Percentiles rank a stretch among this genome's conserved stretches.
Conservation (phyloP, 2,329 filamentous ascomycete species). For the Alternaria conjuncta region DNA sequence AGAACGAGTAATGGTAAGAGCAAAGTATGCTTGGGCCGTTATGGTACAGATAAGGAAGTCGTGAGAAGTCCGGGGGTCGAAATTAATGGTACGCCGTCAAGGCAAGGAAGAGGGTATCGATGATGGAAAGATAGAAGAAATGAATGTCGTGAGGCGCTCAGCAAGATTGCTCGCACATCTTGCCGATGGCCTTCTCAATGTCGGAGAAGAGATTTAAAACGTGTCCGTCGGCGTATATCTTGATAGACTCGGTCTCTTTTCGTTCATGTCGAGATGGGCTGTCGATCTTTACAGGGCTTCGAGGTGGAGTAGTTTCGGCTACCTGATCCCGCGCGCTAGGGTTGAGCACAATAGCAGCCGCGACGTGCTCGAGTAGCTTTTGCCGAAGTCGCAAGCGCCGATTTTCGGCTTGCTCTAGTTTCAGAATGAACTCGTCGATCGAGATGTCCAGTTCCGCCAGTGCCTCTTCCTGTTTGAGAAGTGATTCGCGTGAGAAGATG, state of each 20-base stretch:
- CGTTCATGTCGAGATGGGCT: slow-evolving; percentile 42
- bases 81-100: slow-evolving; percentile 32
- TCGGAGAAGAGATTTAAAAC: slow-evolving; percentile 51
- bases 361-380: slow-evolving; percentile 82
- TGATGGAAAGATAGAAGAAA: slow-evolving; percentile 7
- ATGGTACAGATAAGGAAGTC: slow-evolving; percentile 29
- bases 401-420: slow-evolving; percentile 82
- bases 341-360: slow-evolving; percentile 63
- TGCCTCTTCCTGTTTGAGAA: slow-evolving; percentile 81
- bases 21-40: slow-evolving; percentile 34
- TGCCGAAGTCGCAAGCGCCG: slow-evolving; percentile 76
- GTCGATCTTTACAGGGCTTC: slow-evolving; percentile 48
- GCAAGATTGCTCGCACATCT: slow-evolving; percentile 52
- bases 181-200: slow-evolving; percentile 51
- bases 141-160: slow-evolving; percentile 25
- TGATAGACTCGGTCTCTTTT: slow-evolving; percentile 52
- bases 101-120: slow-evolving; percentile 16
- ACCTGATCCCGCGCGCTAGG: slow-evolving; percentile 35
- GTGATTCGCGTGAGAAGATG: slow-evolving; percentile 74
- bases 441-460: slow-evolving; percentile 76
- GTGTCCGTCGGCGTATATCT: slow-evolving; percentile 52
- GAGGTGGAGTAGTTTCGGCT: slow-evolving; percentile 47
- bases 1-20: slow-evolving; percentile 20
- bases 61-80: slow-evolving; percentile 10
- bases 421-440: slow-evolving; percentile 81